A percentile compares a stretch with the other conserved stretches of the same genome.
phyloP scores from a whole-genome alignment of 2,329 filamentous ascomycete genomes.

The Nigrospora osmanthi region DNA sequence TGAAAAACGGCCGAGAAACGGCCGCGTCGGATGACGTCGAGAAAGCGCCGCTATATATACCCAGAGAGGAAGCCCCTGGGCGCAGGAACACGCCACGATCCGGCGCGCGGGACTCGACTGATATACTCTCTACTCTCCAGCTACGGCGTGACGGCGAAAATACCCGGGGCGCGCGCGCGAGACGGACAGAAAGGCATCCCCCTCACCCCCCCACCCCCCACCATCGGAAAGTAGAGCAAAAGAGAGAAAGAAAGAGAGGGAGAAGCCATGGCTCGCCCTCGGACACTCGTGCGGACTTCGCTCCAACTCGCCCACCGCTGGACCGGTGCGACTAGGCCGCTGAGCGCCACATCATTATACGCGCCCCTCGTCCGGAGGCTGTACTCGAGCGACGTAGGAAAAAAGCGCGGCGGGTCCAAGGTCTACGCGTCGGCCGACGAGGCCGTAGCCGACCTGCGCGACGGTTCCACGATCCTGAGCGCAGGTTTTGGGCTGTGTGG shows the following conservation, averaged over 20 bases:
- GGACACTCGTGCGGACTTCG: conserved; percentile 14
- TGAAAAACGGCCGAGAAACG: no score
- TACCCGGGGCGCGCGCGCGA: no score
- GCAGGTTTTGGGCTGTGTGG: conserved; percentile 80
- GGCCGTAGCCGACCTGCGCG: conserved; percentile 63
- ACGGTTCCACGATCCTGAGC: conserved; percentile 64
- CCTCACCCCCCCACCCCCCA: no score
- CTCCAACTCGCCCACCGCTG: conserved; percentile 16
- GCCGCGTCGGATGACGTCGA: no score
- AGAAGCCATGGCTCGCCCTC: conserved; percentile 14
- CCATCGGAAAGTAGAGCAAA: no score
- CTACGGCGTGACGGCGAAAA: no score
- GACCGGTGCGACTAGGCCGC: conserved; percentile 10
- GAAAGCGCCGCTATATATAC: no score
- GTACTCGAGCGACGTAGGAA: conserved; percentile 14
- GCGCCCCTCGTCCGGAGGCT: conserved; percentile 8
- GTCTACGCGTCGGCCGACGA: conserved; percentile 51
- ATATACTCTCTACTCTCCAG: no score
- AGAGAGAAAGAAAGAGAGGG: background rate
- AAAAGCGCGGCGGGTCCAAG: conserved; percentile 32
- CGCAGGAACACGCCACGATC: no score
- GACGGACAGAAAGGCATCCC: no score
- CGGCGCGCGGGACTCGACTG: no score
- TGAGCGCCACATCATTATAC: conserved; percentile 7
- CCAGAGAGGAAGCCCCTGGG: no score